phyloP scores from a whole-genome alignment of 306 rosid species.

The Pachyrhizus erosus region DNA sequence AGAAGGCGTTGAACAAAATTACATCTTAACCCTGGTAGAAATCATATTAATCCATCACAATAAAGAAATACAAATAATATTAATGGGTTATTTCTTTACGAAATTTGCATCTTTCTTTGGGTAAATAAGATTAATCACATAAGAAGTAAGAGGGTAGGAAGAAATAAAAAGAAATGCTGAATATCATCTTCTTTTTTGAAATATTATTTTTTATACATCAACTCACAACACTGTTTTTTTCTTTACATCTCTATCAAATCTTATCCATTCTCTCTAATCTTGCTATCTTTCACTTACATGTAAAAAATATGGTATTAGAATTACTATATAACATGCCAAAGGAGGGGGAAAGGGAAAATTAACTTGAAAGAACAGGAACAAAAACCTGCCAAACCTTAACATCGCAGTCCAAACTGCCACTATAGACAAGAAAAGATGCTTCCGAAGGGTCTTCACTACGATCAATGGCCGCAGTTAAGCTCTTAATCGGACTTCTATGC shows the following conservation, averaged over 20 bases:
- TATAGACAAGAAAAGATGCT: conserved; percentile 57
- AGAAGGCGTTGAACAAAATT: background rate
- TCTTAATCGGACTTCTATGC: conserved; percentile 78
- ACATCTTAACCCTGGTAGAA: background rate
- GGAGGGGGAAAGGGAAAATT: background rate
- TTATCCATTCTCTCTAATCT: background rate
- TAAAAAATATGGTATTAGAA: background rate
- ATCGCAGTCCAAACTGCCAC: conserved; percentile 83
- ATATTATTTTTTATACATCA: background rate
- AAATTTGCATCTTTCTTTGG: background rate
- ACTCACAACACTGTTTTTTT: background rate
- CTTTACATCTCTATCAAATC: background rate
- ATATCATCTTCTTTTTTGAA: background rate
- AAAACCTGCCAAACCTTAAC: conserved; percentile 77
- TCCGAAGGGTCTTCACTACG: conserved; percentile 42
- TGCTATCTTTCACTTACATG: background rate
- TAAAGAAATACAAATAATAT: background rate
- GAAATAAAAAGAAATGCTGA: background rate
- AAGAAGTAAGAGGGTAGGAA: background rate
- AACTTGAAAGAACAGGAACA: conserved; percentile 49
- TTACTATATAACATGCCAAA: background rate
- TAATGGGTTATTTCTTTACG: background rate
- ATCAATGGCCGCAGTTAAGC: conserved; percentile 61
- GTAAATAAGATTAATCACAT: background rate
- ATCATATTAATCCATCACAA: background rate